phyloP scores from a whole-genome alignment of 495 filamentous ascomycete genomes.

The Xylaria acuta region DNA sequence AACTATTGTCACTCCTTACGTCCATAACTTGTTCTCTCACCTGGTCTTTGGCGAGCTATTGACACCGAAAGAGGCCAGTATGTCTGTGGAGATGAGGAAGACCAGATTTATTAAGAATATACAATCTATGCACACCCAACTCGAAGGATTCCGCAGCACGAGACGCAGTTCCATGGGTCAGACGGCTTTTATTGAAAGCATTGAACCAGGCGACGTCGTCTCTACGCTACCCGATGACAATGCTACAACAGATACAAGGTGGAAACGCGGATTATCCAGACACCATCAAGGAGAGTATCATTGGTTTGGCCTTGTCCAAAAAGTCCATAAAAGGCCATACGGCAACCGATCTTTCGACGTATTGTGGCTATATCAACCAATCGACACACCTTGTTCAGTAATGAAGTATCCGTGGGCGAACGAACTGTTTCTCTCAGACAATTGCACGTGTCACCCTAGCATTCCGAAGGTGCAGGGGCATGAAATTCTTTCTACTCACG shows the following conservation, averaged over 20 bases:
- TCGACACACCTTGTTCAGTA: constrained; percentile 68
- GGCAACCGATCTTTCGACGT: constrained; percentile 59
- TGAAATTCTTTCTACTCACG: constrained; percentile 60
- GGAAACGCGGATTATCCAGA: constrained; percentile 55
- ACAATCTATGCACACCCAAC: constrained; percentile 17
- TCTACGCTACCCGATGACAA: constrained; percentile 49
- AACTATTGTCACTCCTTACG: constrained; percentile 73
- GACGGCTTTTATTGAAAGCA: constrained; percentile 29
- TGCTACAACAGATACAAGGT: constrained; percentile 50
- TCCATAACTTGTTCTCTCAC: constrained; percentile 66
- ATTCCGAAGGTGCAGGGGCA: constrained; percentile 50
- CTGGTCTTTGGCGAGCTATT: constrained; percentile 64
- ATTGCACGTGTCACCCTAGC: constrained; percentile 68
- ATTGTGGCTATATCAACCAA: constrained; percentile 73
- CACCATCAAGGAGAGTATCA: constrained; percentile 47
- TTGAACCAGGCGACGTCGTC: constrained; percentile 49
- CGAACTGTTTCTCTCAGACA: constrained; percentile 77
- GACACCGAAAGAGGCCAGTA: constrained; percentile 30
- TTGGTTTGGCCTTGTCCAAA: constrained; percentile 75
- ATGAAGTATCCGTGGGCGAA: constrained; percentile 70
- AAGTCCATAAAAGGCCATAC: constrained; percentile 44
- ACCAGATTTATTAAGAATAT: constrained; percentile 23
- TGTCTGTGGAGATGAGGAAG: constrained; percentile 22
- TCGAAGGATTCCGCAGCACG: constrained; percentile 14
- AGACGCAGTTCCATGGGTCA: constrained; percentile 24